Percentiles rank a stretch among this genome's conserved stretches.
Evolutionary conservation across 768 basidiomycete species (phyloP).

Genomic region (Boletus rex-veris): DNA sequence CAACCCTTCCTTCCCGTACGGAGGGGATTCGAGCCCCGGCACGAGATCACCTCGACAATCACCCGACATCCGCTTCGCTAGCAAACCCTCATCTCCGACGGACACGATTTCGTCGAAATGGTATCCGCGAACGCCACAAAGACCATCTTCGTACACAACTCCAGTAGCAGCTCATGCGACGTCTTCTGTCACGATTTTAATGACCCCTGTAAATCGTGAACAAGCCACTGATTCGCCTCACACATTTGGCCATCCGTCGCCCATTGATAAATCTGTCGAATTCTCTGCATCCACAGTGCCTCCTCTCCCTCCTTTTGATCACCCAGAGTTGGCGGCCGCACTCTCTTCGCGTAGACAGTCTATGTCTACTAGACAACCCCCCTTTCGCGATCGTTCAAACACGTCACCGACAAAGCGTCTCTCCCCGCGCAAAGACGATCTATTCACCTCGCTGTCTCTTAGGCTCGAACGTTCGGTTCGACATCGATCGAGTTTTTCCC

Average conservation of each 20-base stretch:
- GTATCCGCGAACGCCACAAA: slow-evolving; percentile 26
- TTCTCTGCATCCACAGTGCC: slow-evolving; percentile 38
- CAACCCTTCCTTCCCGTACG: slow-evolving; percentile 3
- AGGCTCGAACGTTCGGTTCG: slow-evolving; percentile 28
- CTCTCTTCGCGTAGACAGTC: slow-evolving; percentile 21
- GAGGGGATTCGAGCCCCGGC: slow-evolving; percentile 8
- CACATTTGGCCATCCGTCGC: slow-evolving; percentile 41
- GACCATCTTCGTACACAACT: slow-evolving; percentile 19
- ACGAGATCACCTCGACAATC: slow-evolving; percentile 21
- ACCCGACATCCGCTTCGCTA: slow-evolving; percentile 15
- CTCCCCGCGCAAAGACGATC: slow-evolving; percentile 16
- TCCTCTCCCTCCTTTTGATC: slow-evolving; percentile 54
- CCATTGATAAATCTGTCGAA: slow-evolving; percentile 20
- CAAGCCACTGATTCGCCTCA: slow-evolving; percentile 34
- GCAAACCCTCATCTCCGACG: slow-evolving; percentile 30
- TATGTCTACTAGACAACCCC: slow-evolving; percentile 3
- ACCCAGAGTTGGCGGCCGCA: slow-evolving; percentile 29
- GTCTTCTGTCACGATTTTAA: slow-evolving; percentile 17
- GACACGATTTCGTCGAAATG: slow-evolving; percentile 27
- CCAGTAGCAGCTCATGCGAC: slow-evolving; percentile 8
- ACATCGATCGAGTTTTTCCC: slow-evolving; percentile 27
- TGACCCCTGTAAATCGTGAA: slow-evolving; percentile 28
- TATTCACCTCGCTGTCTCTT: slow-evolving; percentile 22
- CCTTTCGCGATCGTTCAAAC: slow-evolving; percentile 23
- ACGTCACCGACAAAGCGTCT: slow-evolving; percentile 18